phyloP scores from a whole-genome alignment of 2,329 filamentous ascomycete genomes.

The Neopestalotiopsis clavispora region DNA sequence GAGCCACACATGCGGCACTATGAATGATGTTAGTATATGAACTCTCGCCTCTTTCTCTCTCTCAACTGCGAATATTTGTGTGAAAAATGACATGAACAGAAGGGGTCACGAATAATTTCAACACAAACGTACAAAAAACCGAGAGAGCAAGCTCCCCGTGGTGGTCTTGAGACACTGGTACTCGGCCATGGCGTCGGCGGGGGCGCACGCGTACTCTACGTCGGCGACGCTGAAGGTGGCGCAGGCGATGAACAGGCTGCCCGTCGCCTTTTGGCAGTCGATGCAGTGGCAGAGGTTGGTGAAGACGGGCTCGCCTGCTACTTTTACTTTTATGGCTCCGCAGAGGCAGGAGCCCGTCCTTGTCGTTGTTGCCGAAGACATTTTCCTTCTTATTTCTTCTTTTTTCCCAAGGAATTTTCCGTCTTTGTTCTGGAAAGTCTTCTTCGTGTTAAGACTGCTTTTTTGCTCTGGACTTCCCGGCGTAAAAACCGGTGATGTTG shows the following conservation, averaged over 20 bases:
- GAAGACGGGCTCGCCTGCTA: slow-evolving; percentile 24
- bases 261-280: slow-evolving; percentile 30
- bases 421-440: too few relatives aligned
- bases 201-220: slow-evolving; percentile 22
- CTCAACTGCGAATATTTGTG: too few relatives aligned
- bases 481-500: too few relatives aligned
- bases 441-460: too few relatives aligned
- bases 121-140: not conserved
- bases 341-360: slow-evolving; percentile 33
- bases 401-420: too few relatives aligned
- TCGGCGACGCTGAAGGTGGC: slow-evolving; percentile 25
- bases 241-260: slow-evolving; percentile 22
- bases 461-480: too few relatives aligned
- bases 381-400: not conserved
- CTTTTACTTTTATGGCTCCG: slow-evolving; percentile 26
- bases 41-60: not conserved
- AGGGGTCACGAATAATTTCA: too few relatives aligned
- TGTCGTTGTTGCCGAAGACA: not conserved
- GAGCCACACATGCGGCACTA: slow-evolving; percentile 12
- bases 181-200: slow-evolving; percentile 1
- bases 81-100: too few relatives aligned
- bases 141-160: slow-evolving; percentile 5
- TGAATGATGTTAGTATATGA: not conserved
- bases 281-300: slow-evolving; percentile 32
- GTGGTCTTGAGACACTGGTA: slow-evolving; percentile 5